Evolutionary conservation across 441 rosid species (phyloP).

Genomic region (Erodium chrysanthum): DNA sequence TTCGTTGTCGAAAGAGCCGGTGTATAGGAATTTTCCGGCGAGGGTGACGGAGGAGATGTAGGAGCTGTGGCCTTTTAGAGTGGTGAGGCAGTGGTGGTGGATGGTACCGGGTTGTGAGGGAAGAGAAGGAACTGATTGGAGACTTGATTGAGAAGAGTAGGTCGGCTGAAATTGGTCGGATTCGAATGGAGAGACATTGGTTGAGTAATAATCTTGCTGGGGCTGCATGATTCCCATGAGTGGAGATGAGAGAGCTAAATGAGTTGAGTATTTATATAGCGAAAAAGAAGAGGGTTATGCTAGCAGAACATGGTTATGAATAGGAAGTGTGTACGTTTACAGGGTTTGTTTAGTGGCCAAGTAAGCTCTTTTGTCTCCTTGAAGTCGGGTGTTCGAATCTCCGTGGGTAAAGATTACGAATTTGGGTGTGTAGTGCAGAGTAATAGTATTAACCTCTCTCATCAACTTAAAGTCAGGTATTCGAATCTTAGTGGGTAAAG

Average conservation of each 20-base stretch:
- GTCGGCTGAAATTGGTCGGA: conserved; percentile 17
- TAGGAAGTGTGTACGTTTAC: too few relatives aligned
- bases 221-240: conserved; percentile 21
- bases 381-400: too few relatives aligned
- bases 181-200: conserved; percentile 22
- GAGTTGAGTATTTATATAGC: not conserved
- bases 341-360: too few relatives aligned
- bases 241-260: not conserved
- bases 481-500: too few relatives aligned
- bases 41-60: conserved; percentile 55
- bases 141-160: conserved; percentile 32
- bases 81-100: conserved; percentile 44
- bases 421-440: too few relatives aligned
- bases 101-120: conserved; percentile 21
- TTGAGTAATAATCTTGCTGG: conserved; percentile 20
- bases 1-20: conserved; percentile 55
- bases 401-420: too few relatives aligned
- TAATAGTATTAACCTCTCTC: too few relatives aligned
- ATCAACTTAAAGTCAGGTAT: too few relatives aligned
- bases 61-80: conserved; percentile 49
- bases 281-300: not conserved
- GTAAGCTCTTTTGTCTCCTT: too few relatives aligned
- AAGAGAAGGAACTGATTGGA: conserved; percentile 37
- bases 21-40: conserved; percentile 50
- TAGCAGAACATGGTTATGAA: conserved; percentile 5